Base-by-base conservation (phyloP, 1,284 basidiomycete genomes). In the Naganishia liquefaciens region DNA sequence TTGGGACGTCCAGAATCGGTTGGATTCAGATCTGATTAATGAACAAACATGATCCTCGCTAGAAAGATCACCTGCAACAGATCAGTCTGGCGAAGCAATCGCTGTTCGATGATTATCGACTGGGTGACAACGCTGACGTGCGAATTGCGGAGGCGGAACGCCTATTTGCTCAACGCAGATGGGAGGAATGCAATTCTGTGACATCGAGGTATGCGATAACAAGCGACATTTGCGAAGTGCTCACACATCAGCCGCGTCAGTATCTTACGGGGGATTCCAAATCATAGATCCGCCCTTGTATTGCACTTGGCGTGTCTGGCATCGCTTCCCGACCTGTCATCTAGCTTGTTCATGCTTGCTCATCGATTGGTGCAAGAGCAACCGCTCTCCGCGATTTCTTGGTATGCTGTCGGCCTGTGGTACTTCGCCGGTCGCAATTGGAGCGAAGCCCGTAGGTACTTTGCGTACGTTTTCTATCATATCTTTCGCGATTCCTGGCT, bases 361-460 rank as follows among this genome's bases (percentile, higher is more conserved):
- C 96, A 99, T 74, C 90, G 95, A 72, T 84, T 99, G 71, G 93
- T 98, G 13, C 91, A 96, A 57, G 86, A 86, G 53, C 93, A 97
- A 73, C 94, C 96, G 0, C 90, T 94, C 72, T 88, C 89, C 47
- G 87, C 93, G 0, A 86, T 92, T 54, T 93, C 91, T 69, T 99
- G 96, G 96, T 99, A 98, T 77, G 93, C 95, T 2, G 96, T 98
- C 23, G 96, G 95, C 0, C 86, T 96, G 43, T 99, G 95, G 92
- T 99, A 99, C 76, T 85, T 95, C 62, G 85, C 87, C 30, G 86
- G 87, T 19, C 85, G 85, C 62, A 88, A 94, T 70, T 99, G 89
- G 87, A 82, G 86, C 21, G 90, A 93, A 70, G 91, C 93, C 9
- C 82, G 93, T 69, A 87, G 93, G 68, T 96, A 93, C 76, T 94